Evolutionary conservation across 2,329 filamentous ascomycete species (phyloP), one percentile per base, ranked within the genome.

Genomic region (Botrytis deweyae): DNA sequence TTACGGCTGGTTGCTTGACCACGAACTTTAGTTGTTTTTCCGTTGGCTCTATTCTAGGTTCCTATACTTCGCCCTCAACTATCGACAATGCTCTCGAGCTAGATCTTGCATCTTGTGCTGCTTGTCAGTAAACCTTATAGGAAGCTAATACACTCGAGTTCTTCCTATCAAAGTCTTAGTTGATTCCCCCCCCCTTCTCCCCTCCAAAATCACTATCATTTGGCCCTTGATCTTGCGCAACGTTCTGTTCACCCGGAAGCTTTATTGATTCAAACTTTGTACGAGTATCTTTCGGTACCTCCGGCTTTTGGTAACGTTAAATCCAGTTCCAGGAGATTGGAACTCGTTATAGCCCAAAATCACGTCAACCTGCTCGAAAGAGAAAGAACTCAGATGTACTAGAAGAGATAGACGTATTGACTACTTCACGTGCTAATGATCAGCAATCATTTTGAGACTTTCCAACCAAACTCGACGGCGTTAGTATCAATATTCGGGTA

Each of bases 121-220:
- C 74, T 62, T 62, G 59, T 76, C 72, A 76, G 74, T 72, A 74
- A 76, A 77, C 73, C 72, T 76, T 76, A 74, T 75, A 74, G 72
- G 69, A 59, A 75, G 74, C 74, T 74, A 76, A 72, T 25, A 70
- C 72, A 73, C 72, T 76, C 70, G 73, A 76, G 59, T 68, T 46
- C 18, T 65, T 70, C 61, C 72, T 55, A 59, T 42, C 73, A 67
- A 72, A 68, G 44, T 74, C 52, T 74, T 68, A 58, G 70, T 46
- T 18, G 69, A 67, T 63, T 64, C 36, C 36, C 36, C 8, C 36
- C 33, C 33, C 33, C 33, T 3, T 6, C 36, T 5, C 36, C 36
- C 36, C 36, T 4, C 38, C 38, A 52, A 58, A 42, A 42, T 20
- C 64, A 69, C 38, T 42, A 73, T 70, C 44, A 40, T 49, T 59